Percentiles rank a stretch among this genome's conserved stretches.
phyloP scores from a whole-genome alignment of 306 rosid genomes.

The Crotalaria pallida region DNA sequence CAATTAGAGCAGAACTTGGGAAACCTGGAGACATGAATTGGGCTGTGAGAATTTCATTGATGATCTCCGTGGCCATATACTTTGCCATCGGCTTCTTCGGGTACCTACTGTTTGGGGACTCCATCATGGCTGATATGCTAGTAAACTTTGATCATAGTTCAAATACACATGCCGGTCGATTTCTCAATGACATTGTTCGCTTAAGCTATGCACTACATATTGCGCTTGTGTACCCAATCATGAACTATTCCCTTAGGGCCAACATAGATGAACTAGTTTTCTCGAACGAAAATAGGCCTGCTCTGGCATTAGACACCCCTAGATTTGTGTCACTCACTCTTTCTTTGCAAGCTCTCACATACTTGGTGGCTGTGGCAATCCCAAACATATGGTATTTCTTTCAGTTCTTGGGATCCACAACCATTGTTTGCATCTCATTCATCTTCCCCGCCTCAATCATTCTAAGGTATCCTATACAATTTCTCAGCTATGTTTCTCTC shows the following conservation, averaged over 20 bases:
- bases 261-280: conserved; percentile 51
- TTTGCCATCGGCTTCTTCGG: conserved; percentile 56
- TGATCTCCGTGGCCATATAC: conserved; percentile 38
- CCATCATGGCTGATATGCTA: conserved; percentile 43
- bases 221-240: conserved; percentile 51
- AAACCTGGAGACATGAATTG: conserved; percentile 36
- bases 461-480: conserved; percentile 35
- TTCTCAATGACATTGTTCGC: conserved; percentile 41
- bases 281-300: conserved; percentile 24
- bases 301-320: conserved; percentile 30
- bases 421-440: conserved; percentile 45
- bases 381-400: conserved; percentile 57
- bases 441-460: conserved; percentile 47
- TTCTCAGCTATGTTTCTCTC: background rate
- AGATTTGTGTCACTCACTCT: conserved; percentile 46
- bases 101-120: conserved; percentile 53
- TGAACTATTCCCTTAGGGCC: conserved; percentile 42
- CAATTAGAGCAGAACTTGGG: conserved; percentile 56
- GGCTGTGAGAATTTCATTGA: conserved; percentile 32
- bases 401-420: conserved; percentile 63
- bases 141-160: conserved; percentile 54
- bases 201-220: conserved; percentile 57
- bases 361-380: conserved; percentile 44
- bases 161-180: conserved; percentile 11
- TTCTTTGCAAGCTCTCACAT: conserved; percentile 26